Evolutionary conservation across 2,329 filamentous ascomycete species (phyloP).

Genomic region (Cadophora sp.): DNA sequence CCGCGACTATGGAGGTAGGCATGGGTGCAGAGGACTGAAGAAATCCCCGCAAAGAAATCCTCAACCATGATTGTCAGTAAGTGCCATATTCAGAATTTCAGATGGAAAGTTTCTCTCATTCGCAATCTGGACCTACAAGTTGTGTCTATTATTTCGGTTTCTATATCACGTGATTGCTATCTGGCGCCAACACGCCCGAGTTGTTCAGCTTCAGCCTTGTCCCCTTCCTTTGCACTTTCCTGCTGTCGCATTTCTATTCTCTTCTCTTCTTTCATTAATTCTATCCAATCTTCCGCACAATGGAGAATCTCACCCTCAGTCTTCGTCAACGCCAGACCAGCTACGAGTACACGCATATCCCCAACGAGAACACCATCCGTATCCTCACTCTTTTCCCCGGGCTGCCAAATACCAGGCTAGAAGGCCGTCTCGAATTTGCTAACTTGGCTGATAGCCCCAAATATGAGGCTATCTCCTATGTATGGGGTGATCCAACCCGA

Average conservation of each 20-base stretch:
- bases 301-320: no score
- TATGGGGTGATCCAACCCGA: background rate
- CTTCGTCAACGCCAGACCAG: no score
- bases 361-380: background rate
- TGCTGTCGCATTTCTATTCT: background rate
- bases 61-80: no score
- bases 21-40: no score
- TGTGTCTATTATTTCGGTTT: background rate
- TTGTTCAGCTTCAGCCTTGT: background rate
- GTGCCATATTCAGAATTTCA: no score
- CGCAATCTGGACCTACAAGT: no score
- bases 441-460: background rate
- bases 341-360: background rate
- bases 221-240: background rate
- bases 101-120: no score
- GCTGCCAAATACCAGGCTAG: background rate
- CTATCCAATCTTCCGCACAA: background rate
- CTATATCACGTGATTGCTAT: background rate
- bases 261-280: background rate
- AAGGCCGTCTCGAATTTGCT: background rate
- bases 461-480: slow-evolving; percentile 10
- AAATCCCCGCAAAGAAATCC: no score
- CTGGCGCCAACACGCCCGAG: background rate
- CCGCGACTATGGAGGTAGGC: no score
- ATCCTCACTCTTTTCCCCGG: background rate